Base-by-base conservation (phyloP, 306 rosid genomes). In the Rosa lucieae region DNA sequence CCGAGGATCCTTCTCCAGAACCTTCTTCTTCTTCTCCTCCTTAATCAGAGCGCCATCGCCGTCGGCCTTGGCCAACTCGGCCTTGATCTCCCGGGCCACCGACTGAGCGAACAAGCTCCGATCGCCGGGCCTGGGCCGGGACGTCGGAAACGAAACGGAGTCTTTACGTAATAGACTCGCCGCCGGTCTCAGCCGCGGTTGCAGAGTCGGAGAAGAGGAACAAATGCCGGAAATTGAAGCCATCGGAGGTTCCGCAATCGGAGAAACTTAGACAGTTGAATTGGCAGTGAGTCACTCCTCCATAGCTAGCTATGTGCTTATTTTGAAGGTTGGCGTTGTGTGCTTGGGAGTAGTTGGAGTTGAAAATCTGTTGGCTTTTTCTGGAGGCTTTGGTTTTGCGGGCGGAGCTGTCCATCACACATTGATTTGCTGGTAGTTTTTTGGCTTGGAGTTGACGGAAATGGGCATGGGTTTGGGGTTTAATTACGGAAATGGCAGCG, bases 181-280 rank as follows among this genome's bases (percentile, higher is more conserved):
- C 44, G 67, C 62, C 15, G 73, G 86, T 14, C 42, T 83, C 47
- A 10, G 44, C 3, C n/a, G 70, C 0, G 10, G 83, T 48, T 86
- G 88, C 83, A 90, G 84, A 35, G 94, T 20, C 0, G 92, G 87
- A 23, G 92, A 91, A 47, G 97, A 91, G 0, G 95, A 87, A 59
- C 76, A 91, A 79, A 93, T 89, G 85, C 90, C 85, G 1, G 98
- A 93, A 61, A 95, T 83, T 14, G 99, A 90, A 44, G 99, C 92
- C 99, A 95, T 94, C 2, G 23, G 55, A 21, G 6, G 8, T 23
- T 3, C 2, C 0, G 43, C 20, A 2, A 20, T 8, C 44, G 14
- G 40, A 0, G 18, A 29, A 55, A 48, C 0, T 3, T 48, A 53
- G 67, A 6, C 52, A 32, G 44, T 66, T 2, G 59, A 53, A 40